Evolutionary conservation across 192 early-diverging fungal species (phyloP), one percentile per base, ranked within the genome.

Genomic region (Coemansia furcata): DNA sequence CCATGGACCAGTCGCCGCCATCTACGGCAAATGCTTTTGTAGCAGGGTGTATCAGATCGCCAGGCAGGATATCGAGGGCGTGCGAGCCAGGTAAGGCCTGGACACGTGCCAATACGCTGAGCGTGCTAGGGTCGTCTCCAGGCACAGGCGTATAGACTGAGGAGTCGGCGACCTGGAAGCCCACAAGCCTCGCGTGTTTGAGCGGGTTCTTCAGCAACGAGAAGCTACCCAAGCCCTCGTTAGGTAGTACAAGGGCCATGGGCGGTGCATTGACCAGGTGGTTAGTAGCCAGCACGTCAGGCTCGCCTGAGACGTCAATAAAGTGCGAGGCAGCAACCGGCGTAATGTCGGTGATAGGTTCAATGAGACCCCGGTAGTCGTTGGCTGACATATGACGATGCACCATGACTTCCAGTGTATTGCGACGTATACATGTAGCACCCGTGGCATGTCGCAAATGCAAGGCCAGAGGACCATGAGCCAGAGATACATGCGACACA

Each of bases 361-460:
- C 29, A 6, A 11, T 9, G 49, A 82, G 64, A 1, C 79, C 79
- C 38, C 79, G 79, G 63, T 62, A 82, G 44, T 82, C 79, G 65
- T 82, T 82, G 29, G 65, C 79, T 11, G 71, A 50, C 74, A 82
- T 63, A 65, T 66, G 67, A 49, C 79, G 74, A 44, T 73, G 79
- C 65, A 82, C 21, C 61, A 76, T 35, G 46, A 73, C 38, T 40
- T 82, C 79, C 38, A 82, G 57, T 10, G 58, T 62, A 14, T 67
- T 60, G 0, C 40, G 29, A 3, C 29, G n/a, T 7, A 74, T 17
- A 17, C 79, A 73, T 9, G 79, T 65, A 15, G 44, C 79, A 21
- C 79, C 79, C 29, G 66, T 72, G 19, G 79, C 52, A 60, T 82
- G 79, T 2, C 74, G 71, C 59, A 58, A 26, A 32, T 77, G 79